Evolutionary conservation across 257 asterid genomes (phyloP).

Genomic region (Solanum tacnaense): DNA sequence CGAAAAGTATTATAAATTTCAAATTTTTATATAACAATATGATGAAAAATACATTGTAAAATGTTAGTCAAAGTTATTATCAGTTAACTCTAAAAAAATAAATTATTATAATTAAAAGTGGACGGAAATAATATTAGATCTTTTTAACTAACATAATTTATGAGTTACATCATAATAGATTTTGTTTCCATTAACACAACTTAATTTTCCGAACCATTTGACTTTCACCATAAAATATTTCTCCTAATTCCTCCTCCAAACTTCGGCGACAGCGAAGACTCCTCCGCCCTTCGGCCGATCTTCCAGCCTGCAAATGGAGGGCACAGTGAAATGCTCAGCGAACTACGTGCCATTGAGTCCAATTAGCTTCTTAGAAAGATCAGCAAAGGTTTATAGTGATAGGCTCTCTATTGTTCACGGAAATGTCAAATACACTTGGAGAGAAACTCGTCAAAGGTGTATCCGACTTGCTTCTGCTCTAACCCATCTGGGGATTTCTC

Average conservation of each 20-base stretch:
- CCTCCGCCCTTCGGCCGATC: background rate
- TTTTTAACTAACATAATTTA: too few species aligned
- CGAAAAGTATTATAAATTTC: too few species aligned
- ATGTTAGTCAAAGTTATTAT: too few species aligned
- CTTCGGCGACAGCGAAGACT: background rate
- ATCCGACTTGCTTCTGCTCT: background rate
- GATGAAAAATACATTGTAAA: too few species aligned
- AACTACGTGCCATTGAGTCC: background rate
- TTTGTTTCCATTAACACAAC: background rate
- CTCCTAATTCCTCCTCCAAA: background rate
- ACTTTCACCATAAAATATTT: background rate
- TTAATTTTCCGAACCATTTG: background rate
- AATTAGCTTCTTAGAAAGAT: background rate
- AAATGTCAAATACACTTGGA: background rate
- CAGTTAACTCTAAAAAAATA: too few species aligned
- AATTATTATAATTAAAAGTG: too few species aligned
- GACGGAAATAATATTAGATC: too few species aligned
- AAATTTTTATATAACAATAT: too few species aligned
- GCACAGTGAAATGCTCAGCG: background rate
- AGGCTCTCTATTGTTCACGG: background rate
- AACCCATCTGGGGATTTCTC: background rate
- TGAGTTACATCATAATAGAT: too few species aligned
- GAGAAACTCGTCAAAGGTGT: background rate
- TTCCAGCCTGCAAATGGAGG: background rate
- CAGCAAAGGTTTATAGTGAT: background rate